Evolutionary conservation across 176 grass and related monocot species (phyloP), one percentile per base, ranked within the genome.

Genomic region (Carex pumila): DNA sequence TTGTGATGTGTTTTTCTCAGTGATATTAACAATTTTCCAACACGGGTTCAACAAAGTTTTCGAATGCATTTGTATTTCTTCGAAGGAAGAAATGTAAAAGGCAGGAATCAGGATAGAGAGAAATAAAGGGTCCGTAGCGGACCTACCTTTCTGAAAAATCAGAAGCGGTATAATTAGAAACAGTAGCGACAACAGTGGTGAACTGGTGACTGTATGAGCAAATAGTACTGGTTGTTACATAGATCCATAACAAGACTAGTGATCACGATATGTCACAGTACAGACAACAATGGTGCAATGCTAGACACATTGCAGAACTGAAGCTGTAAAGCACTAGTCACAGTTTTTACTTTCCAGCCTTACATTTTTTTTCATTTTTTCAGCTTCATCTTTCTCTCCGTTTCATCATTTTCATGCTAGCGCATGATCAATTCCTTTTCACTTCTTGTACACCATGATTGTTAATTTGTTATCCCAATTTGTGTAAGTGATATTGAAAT

Each of bases 251-350:
- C 19, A 75, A 64, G 8, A 21, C 30, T 34, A n/a, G 76, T 81
- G 57, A 63, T 63, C 61, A 22, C 61, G 36, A 50, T 81, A 34
- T 65, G 60, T 8, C 60, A 65, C 36, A 81, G 79, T 81, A 65
- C 79, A 45, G 61, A 81, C 79, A 34, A 39, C 37, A 81, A 65
- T 65, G 70, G 54, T 81, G 60, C 54, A 62, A 37, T 80, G 30
- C 78, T 19, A 67, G 4, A 32, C 3, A 66, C 3, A 66, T 78
- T 54, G 36, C 54, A 60, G 74, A 56, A 65, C 5, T 60, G 59
- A 50, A 25, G 78, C 79, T 65, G 58, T 64, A 59, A 73, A 71
- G 66, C 68, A 47, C 65, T 3, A 52, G 0, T 22, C n/a, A 10
- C 67, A 45, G 67, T 74, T 74, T 50, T 50, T 52, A 74, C 71